Base-by-base conservation (phyloP, 75 land plant genomes). In the Sequoia sempervirens region DNA sequence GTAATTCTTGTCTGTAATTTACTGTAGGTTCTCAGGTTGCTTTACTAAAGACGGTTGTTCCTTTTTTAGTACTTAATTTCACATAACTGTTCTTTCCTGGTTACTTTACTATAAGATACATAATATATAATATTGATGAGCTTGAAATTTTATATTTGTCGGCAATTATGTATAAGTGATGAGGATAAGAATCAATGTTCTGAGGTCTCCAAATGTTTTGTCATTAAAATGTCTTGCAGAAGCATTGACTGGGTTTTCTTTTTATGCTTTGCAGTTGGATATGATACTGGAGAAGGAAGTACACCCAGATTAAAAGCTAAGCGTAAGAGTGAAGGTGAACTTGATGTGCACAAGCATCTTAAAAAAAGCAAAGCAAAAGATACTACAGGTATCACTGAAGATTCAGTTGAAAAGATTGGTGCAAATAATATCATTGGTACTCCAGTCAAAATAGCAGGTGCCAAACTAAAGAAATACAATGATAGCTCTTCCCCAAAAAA, bases 301-400 rank as follows among this genome's bases (percentile, higher is more conserved):
- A 86, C 30, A 54, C 84, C 82, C 23, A 78, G 46, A 20, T 64
- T 81, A 83, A 91, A 88, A 84, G 70, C 61, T 41, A 89, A 88
- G 86, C 85, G 75, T 56, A 91, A 87, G 85, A 87, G 87, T 37
- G 84, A 80, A 30, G 17, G 38, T 69, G 88, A 87, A 47, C 85
- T 46, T 43, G 93, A 87, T 75, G 50, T 28, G 69, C 80, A 26
- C 46, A 91, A 85, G 82, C 73, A 82, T 76, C 76, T 86, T 18
- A 91, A 91, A 82, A 93, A 90, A 82, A 43, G 66, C 18, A 93
- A 91, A 82, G 61, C 36, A 36, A 87, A 89, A 14, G 85, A 17
- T 17, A 15, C 80, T 41, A 30, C n/a, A 43, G 4, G 78, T 79
- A 38, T 13, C 37, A 32, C 13, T 70, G 36, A 13, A 52, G 46